phyloP scores from a whole-genome alignment of 2,329 filamentous ascomycete genomes.

The Aspergillus vadensis region DNA sequence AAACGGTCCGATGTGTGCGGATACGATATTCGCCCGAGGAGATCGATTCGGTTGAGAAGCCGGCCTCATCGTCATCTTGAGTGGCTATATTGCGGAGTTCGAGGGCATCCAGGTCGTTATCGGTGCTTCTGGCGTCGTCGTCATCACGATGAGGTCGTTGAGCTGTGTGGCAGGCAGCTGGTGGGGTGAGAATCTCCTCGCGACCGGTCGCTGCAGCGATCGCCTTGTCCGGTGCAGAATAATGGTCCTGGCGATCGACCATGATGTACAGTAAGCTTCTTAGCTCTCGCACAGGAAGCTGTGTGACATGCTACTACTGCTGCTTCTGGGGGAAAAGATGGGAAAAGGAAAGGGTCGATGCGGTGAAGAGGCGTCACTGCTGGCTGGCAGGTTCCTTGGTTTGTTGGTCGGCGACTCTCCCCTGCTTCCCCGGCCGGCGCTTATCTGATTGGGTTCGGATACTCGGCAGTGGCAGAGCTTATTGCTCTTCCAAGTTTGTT shows the following conservation, averaged over 20 bases:
- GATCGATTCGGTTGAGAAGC: slow-evolving; percentile 29
- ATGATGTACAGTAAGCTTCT: not conserved
- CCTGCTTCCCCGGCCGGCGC: not conserved
- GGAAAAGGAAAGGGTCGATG: not conserved
- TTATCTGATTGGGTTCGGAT: slow-evolving; percentile 1
- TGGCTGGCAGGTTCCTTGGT: not conserved
- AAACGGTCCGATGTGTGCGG: slow-evolving; percentile 26
- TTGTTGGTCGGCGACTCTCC: not conserved
- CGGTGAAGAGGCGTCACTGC: not conserved
- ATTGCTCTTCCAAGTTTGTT: not conserved
- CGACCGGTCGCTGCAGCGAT: not conserved
- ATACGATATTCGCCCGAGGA: slow-evolving; percentile 39
- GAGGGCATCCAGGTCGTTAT: slow-evolving; percentile 23
- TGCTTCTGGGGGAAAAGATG: no score
- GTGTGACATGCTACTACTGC: not conserved
- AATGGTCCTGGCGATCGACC: not conserved
- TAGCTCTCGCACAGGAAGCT: not conserved
- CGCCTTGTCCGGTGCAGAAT: not conserved
- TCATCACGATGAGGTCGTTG: not conserved
- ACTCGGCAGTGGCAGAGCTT: not conserved
- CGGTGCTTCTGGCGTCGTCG: slow-evolving; percentile 1
- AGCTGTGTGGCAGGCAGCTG: not conserved
- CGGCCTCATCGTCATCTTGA: slow-evolving; percentile 28
- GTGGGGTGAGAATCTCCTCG: not conserved
- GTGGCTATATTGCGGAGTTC: slow-evolving; percentile 37